phyloP scores from a whole-genome alignment of 2,329 filamentous ascomycete species.

The Aspergillus jensenii region DNA sequence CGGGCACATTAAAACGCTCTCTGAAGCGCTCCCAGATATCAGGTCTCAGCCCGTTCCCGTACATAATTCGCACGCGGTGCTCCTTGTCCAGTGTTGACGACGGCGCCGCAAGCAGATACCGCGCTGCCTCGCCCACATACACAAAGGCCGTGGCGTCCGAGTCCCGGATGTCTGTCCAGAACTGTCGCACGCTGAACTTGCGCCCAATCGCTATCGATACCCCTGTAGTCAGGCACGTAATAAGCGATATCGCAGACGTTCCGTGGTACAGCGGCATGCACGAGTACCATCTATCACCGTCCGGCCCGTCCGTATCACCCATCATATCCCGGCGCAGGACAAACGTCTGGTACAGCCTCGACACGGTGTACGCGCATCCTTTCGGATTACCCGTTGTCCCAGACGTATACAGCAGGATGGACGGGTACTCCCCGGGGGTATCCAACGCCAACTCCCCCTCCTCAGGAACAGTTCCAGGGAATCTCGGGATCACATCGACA shows the following conservation, averaged over 20 bases:
- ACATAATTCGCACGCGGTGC: conserved; percentile 47
- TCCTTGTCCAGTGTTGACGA: conserved; percentile 45
- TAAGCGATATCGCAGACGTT: conserved; percentile 63
- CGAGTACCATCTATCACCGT: conserved; percentile 66
- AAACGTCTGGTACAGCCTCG: conserved; percentile 44
- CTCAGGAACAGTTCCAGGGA: conserved; percentile 54
- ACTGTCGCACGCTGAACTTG: conserved; percentile 65
- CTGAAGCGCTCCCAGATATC: conserved; percentile 55
- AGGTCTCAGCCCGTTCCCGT: conserved; percentile 50
- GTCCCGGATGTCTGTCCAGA: conserved; percentile 71
- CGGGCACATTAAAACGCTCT: conserved; percentile 51
- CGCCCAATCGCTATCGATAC: conserved; percentile 42
- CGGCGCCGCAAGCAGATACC: conserved; percentile 70
- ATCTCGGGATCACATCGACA: conserved; percentile 41
- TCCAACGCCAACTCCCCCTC: conserved; percentile 49
- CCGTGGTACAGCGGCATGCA: conserved; percentile 80
- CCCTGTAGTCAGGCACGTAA: conserved; percentile 56
- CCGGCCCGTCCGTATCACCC: conserved; percentile 27
- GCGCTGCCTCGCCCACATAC: conserved; percentile 75
- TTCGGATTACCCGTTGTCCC: conserved; percentile 77
- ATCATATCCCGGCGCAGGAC: conserved; percentile 34
- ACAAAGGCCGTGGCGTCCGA: conserved; percentile 69
- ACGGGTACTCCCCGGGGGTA: conserved; percentile 55
- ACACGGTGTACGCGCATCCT: conserved; percentile 61
- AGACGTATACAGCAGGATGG: conserved; percentile 70